Evolutionary conservation across 192 early-diverging fungal genomes (phyloP).

Genomic region (Funneliformis mosseae): DNA sequence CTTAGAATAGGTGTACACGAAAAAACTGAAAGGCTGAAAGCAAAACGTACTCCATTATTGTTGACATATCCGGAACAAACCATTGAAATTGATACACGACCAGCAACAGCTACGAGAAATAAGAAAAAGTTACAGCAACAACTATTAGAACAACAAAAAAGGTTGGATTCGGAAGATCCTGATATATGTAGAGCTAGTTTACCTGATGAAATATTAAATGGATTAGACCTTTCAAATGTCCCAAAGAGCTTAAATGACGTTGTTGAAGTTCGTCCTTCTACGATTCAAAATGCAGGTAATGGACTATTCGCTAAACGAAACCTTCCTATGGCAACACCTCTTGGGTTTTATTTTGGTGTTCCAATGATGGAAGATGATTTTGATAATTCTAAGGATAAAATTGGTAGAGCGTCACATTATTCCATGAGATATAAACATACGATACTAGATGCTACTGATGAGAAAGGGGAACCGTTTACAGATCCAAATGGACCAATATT

Average conservation of each 20-base stretch:
- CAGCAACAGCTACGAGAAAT: not conserved
- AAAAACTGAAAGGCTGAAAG: constrained; percentile 15
- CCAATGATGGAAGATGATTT: constrained; percentile 97
- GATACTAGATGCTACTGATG: constrained; percentile 89
- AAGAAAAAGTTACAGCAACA: not conserved
- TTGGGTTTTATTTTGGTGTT: constrained; percentile 95
- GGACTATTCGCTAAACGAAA: constrained; percentile 74
- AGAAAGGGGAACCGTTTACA: constrained; percentile 71
- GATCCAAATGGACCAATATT: constrained; percentile 61
- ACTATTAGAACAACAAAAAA: constrained; percentile 4
- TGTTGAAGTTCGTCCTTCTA: constrained; percentile 63
- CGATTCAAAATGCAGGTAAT: constrained; percentile 69
- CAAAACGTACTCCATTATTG: not conserved
- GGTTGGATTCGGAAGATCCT: not conserved
- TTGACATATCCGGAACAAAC: not conserved
- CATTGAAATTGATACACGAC: not conserved
- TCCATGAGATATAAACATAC: constrained; percentile 90
- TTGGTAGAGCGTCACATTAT: constrained; percentile 81
- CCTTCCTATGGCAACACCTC: constrained; percentile 69
- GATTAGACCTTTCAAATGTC: constrained; percentile 54
- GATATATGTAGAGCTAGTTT: not conserved
- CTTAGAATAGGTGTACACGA: constrained; percentile 4
- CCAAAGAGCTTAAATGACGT: constrained; percentile 62
- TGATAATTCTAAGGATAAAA: constrained; percentile 81
- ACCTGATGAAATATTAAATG: constrained; percentile 41